Evolutionary conservation across 2,329 filamentous ascomycete genomes (phyloP), one percentile per base, ranked within the genome.

Genomic region (Talaromyces islandicus): DNA sequence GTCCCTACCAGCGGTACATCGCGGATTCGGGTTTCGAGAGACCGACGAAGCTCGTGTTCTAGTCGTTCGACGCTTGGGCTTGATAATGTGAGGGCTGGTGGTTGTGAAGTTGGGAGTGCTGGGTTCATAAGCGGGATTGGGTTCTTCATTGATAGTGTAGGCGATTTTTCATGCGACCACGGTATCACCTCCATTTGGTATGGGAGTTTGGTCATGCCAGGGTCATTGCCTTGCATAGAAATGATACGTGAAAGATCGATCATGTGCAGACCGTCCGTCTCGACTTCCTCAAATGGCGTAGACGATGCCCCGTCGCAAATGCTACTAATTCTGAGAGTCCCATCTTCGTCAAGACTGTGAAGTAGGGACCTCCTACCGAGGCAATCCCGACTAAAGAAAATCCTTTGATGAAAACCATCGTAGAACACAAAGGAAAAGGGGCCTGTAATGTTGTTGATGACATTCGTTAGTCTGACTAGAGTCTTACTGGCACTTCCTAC

Each of bases 381-480:
- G 60, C 89, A 89, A 73, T 99, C 94, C 64, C 94, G 85, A 7
- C 90, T 92, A 72, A 90, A 97, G 74, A 88, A 96, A 14, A 97
- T 65, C 48, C 82, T 82, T 10, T 78, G 78, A 57, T 82, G 78
- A 10, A 72, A 68, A 17, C 80, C 81, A 76, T 97, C 89, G 68
- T 88, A 89, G 73, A 88, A 97, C 6, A 93, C 84, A 73, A 97
- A 94, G 1, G 93, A 90, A 77, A 94, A 97, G 0, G 94, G 93
- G 0, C 94, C 94, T 61, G 87, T 83, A 27, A 93, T 84, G 43
- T 74, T 79, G 58, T 84, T 81, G 46, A 92, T 72, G 0, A 82
- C 80, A 57, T 80, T 66, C 27, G 67, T 70, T 48, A 77, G 62
- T 60, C 66, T 69, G 41, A 68, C 61, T 51, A 70, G 63, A 53